Base-by-base conservation (phyloP, 192 early-diverging fungal species). In the Phlyctochytrium arcticum region DNA sequence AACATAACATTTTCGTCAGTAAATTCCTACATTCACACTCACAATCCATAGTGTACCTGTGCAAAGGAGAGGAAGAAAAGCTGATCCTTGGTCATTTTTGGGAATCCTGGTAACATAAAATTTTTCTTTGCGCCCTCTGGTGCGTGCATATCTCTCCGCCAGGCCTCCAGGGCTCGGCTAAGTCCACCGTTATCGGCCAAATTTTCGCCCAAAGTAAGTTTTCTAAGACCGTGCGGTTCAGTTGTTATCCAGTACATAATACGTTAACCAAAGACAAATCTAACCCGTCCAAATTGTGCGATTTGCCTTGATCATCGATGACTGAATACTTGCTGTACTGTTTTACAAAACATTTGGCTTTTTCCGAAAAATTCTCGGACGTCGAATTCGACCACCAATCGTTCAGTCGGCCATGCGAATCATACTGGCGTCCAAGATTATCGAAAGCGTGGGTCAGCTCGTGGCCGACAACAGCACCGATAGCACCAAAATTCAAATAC, bases 341-440 rank as follows among this genome's bases (percentile, higher is more conserved):
- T 10, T 86, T 48, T 15, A 88, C 66, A 61, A 88, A 89, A 53
- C 87, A 88, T 37, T 85, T 46, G 1, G 85, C 56, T 50, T 64
- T 60, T 6, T 63, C 51, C n/a, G 71, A 72, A 67, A 88, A 89
- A 27, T 75, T 67, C 36, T 63, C 54, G 8, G 76, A 53, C 0
- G 88, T 89, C 36, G 68, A 51, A 19, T 85, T 80, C 8, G 84
- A 83, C 89, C 89, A 92, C 90, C 90, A 92, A 55, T 81, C 74
- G n/a, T 48, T 37, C 35, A 66, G 44, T 4, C 54, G 53, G 47
- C 80, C 80, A 5, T 36, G 7, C 19, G 48, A 32, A 47, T 81
- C 80, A 59, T 58, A 81, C 37, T 70, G 26, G 4, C 71, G 60
- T 15, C 77, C 79, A 6, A 42, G 24, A 17, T 72, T 57, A 48